These are phyloP conservation scores for Borovskyia barvae DNA, from an alignment of 208 protist genomes.

Conservation along the genomic window DNA sequence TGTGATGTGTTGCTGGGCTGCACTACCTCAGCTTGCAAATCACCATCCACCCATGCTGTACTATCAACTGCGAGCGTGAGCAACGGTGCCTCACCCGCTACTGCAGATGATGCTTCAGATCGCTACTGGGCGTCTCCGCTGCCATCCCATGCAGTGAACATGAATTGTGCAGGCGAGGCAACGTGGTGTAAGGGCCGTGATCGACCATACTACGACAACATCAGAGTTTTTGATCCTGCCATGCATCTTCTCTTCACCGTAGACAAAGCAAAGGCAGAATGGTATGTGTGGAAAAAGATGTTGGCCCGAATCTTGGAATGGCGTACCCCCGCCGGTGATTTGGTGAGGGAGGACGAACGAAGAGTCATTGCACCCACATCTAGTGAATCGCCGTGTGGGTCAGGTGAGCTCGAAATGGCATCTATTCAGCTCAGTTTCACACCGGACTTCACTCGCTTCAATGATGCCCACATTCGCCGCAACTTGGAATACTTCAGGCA, in stretches of 20 bases:
- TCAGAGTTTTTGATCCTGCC: slow-evolving; percentile 43
- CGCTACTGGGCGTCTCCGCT: neutral
- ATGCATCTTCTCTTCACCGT: slow-evolving; percentile 54
- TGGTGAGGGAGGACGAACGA: slow-evolving; percentile 1
- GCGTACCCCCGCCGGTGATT: neutral
- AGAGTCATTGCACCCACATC: neutral
- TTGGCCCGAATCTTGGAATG: slow-evolving; percentile 51
- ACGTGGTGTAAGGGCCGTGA: slow-evolving; percentile 32
- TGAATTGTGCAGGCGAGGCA: neutral
- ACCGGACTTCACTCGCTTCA: slow-evolving; percentile 54
- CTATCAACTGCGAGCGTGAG: too few species aligned
- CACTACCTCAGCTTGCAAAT: neutral
- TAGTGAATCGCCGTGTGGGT: neutral
- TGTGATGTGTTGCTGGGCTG: slow-evolving; percentile 25
- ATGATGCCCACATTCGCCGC: slow-evolving; percentile 56
- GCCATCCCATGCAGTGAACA: neutral
- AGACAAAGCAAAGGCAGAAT: slow-evolving; percentile 54
- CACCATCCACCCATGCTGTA: too few species aligned
- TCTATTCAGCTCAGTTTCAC: slow-evolving; percentile 54
- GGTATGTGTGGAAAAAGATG: slow-evolving; percentile 62
- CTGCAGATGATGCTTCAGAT: neutral
- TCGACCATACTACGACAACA: slow-evolving; percentile 70
- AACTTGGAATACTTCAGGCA: slow-evolving; percentile 65
- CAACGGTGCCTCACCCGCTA: neutral
- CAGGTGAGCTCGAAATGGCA: slow-evolving; percentile 18